Conservation (phyloP, 345 rosid genomes). For the Salix udensis region DNA sequence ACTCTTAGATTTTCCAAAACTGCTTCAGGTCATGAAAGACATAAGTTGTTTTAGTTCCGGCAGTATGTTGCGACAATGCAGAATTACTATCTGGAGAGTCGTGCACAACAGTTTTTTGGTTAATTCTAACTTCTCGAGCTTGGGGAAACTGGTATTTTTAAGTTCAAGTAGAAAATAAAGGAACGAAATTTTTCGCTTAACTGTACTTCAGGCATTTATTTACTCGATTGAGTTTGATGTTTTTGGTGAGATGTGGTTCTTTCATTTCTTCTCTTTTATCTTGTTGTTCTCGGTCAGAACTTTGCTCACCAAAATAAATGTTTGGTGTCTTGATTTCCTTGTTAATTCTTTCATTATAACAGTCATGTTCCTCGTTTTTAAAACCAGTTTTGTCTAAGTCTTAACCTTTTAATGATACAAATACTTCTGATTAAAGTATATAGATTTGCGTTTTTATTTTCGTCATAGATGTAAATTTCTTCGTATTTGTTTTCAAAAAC, state of each 20-base stretch:
- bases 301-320: background rate
- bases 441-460: background rate
- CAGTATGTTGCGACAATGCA: background rate
- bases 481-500: background rate
- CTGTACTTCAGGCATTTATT: background rate
- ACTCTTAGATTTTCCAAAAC: background rate
- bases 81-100: background rate
- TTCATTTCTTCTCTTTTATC: background rate
- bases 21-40: background rate
- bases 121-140: background rate
- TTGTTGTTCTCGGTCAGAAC: background rate
- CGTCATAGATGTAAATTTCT: background rate
- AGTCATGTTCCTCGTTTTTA: background rate
- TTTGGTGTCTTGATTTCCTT: background rate
- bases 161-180: background rate
- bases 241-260: constrained; percentile 2
- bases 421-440: background rate
- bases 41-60: background rate
- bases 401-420: background rate
- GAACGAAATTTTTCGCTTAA: background rate
- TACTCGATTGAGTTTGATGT: background rate
- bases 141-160: background rate
- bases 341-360: background rate
- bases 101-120: background rate
- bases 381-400: background rate